Percentiles rank a stretch among this genome's conserved stretches.
Conservation (phyloP, 1,284 basidiomycete species). For the Rhodofomes roseus region DNA sequence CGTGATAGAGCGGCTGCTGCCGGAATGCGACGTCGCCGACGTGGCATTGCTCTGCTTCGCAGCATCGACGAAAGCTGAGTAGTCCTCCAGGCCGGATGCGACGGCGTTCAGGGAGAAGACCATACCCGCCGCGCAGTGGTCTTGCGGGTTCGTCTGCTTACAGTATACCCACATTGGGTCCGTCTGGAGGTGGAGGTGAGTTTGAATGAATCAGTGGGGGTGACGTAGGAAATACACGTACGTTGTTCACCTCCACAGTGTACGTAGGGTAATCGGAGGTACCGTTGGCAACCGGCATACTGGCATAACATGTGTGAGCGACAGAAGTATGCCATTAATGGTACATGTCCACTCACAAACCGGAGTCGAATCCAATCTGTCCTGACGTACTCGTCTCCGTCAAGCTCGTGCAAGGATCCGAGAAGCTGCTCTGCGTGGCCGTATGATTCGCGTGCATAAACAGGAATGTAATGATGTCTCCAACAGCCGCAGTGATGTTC, state of each 20-base stretch:
- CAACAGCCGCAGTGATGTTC: conserved; percentile 51
- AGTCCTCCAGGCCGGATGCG: conserved; percentile 49
- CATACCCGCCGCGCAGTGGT: conserved; percentile 61
- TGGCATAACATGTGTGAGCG: conserved; percentile 18
- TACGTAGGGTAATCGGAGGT: conserved; percentile 49
- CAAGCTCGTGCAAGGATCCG: conserved; percentile 48
- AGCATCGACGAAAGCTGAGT: conserved; percentile 49
- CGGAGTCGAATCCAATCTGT: conserved; percentile 57
- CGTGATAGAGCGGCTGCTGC: not conserved
- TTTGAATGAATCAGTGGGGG: not conserved
- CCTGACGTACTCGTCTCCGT: conserved; percentile 44
- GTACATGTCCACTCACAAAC: conserved; percentile 40
- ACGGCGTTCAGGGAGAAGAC: conserved; percentile 62
- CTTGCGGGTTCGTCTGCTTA: conserved; percentile 41
- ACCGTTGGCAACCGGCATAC: conserved; percentile 45
- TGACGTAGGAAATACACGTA: conserved; percentile 26
- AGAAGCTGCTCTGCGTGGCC: conserved; percentile 57
- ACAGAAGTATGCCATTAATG: not conserved
- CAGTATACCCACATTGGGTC: conserved; percentile 62
- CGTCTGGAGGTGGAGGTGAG: conserved; percentile 20
- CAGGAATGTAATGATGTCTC: conserved; percentile 61
- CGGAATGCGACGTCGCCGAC: not conserved
- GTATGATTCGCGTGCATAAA: conserved; percentile 48
- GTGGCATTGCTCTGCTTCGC: conserved; percentile 21
- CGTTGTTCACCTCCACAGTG: conserved; percentile 53